phyloP scores from a whole-genome alignment of 148 eudicot species.

The Heliosperma pusillum region DNA sequence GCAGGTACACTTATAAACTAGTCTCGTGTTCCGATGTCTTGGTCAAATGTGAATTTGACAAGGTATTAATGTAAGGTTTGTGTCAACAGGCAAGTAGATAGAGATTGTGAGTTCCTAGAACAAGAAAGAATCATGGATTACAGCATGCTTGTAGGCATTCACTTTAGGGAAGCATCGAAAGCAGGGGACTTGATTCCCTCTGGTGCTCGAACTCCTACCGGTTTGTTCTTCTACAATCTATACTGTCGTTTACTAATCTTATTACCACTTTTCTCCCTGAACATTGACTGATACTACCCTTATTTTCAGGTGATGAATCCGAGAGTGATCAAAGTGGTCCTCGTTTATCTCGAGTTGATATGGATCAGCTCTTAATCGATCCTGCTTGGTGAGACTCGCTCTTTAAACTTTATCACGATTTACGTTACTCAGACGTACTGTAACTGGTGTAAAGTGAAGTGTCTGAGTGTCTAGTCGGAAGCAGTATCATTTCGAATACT shows the following conservation, averaged over 20 bases:
- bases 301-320: slow-evolving; percentile 38
- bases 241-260: neutral
- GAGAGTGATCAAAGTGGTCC: slow-evolving; percentile 43
- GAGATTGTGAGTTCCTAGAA: slow-evolving; percentile 88
- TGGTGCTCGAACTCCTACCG: slow-evolving; percentile 46
- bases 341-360: slow-evolving; percentile 45
- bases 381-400: slow-evolving; percentile 33
- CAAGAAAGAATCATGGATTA: slow-evolving; percentile 94
- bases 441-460: no score
- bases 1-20: slow-evolving; percentile 47
- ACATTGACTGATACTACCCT: neutral
- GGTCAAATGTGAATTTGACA: neutral
- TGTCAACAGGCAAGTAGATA: slow-evolving; percentile 68
- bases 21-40: no score
- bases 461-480: no score
- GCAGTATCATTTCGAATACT: no score
- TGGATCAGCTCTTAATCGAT: slow-evolving; percentile 22
- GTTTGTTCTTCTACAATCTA: slow-evolving; percentile 23
- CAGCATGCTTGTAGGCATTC: slow-evolving; percentile 85
- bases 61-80: neutral
- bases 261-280: neutral
- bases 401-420: neutral
- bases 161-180: slow-evolving; percentile 59
- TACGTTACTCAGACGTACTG: neutral
- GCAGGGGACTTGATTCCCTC: slow-evolving; percentile 51